Evolutionary conservation across 2,329 filamentous ascomycete genomes (phyloP).

Genomic region (Podosphaera aphanis): DNA sequence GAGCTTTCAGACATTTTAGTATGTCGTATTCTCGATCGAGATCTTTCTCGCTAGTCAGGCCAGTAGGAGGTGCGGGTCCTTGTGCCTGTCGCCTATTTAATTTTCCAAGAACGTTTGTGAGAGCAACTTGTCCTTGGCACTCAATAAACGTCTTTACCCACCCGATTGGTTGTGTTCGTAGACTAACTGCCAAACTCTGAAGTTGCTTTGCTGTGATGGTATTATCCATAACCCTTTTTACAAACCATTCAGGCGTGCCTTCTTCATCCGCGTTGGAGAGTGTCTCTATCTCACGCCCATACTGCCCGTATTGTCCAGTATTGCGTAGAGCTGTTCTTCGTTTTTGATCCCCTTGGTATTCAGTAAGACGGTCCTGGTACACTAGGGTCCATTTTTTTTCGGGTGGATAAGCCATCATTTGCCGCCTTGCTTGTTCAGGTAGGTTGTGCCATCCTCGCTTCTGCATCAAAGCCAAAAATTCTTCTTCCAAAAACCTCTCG

Average conservation of each 20-base stretch:
- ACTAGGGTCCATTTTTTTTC: constrained; percentile 96
- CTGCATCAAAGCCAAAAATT: constrained; percentile 86
- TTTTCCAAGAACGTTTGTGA: constrained; percentile 81
- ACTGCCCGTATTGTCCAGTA: constrained; percentile 48
- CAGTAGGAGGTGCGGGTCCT: constrained; percentile 29
- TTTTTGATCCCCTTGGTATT: constrained; percentile 87
- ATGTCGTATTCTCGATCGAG: constrained; percentile 74
- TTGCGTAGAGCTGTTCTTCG: constrained; percentile 50
- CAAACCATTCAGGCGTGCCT: constrained; percentile 93
- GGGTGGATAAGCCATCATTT: constrained; percentile 89
- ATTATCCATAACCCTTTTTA: constrained; percentile 90
- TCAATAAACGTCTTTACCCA: constrained; percentile 96
- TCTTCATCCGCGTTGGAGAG: constrained; percentile 73
- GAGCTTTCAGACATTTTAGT: constrained; percentile 83
- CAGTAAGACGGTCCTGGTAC: constrained; percentile 79
- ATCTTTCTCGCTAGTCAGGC: constrained; percentile 37
- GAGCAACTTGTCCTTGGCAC: constrained; percentile 84
- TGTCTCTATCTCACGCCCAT: constrained; percentile 42
- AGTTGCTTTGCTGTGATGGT: constrained; percentile 77
- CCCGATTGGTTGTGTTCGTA: constrained; percentile 86
- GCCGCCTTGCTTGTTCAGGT: constrained; percentile 76
- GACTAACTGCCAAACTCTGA: constrained; percentile 76
- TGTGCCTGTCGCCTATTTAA: constrained; percentile 73
- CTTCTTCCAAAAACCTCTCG: constrained; percentile 65
- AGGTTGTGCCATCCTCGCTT: constrained; percentile 95